phyloP scores from a whole-genome alignment of 225 moss, liverwort and hornwort genomes.

The Antitrichia curtipendula region DNA sequence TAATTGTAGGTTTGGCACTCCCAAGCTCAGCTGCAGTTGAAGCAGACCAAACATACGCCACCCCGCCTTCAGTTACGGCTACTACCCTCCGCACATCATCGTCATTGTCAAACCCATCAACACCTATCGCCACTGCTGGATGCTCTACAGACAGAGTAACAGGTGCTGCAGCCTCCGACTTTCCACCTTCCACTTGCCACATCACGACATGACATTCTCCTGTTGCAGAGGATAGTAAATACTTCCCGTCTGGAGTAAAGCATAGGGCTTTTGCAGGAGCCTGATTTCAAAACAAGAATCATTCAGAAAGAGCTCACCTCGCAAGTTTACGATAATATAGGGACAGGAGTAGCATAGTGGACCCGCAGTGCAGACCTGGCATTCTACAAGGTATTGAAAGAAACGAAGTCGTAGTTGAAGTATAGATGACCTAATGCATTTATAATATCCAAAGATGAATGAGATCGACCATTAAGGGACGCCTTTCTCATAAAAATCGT shows the following conservation, averaged over 20 bases:
- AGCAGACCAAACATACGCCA: slow-evolving; percentile 74
- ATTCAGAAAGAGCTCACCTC: background rate
- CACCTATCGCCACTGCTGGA: slow-evolving; percentile 62
- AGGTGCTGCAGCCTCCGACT: slow-evolving; percentile 21
- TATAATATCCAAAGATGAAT: background rate
- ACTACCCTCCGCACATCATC: slow-evolving; percentile 31
- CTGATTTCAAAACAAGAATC: slow-evolving; percentile 16
- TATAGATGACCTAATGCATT: background rate
- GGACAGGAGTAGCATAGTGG: background rate
- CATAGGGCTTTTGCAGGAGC: slow-evolving; percentile 52
- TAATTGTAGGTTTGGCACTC: slow-evolving; percentile 35
- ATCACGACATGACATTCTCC: slow-evolving; percentile 76
- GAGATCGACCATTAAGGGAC: background rate
- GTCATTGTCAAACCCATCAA: slow-evolving; percentile 31
- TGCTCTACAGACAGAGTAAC: slow-evolving; percentile 65
- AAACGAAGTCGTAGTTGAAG: background rate
- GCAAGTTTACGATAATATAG: background rate
- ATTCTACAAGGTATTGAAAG: background rate
- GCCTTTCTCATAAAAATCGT: background rate
- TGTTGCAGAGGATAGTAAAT: slow-evolving; percentile 56
- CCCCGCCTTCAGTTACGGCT: slow-evolving; percentile 65
- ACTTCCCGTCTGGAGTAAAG: slow-evolving; percentile 72
- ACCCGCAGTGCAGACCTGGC: background rate
- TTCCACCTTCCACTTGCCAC: slow-evolving; percentile 55
- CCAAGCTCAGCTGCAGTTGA: slow-evolving; percentile 44